A percentile compares a stretch with the other conserved stretches of the same genome.
Conservation (phyloP, 306 rosid species). For the Malus sylvestris region DNA sequence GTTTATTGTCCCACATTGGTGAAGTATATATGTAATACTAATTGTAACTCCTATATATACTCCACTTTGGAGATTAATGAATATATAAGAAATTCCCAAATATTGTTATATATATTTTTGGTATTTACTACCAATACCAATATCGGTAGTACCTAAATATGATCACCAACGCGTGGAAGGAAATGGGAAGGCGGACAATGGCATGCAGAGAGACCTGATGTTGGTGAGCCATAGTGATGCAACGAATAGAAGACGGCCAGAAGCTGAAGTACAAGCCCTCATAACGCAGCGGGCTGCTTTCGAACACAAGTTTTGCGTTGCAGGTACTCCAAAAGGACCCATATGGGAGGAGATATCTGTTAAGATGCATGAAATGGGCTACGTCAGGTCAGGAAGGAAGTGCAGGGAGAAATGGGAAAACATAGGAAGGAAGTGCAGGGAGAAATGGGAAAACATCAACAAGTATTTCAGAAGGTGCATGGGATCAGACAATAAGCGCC, state of each 20-base stretch:
- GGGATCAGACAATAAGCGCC: slow-evolving; percentile 47
- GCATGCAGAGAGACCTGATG: slow-evolving; percentile 17
- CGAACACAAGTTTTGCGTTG: slow-evolving; percentile 39
- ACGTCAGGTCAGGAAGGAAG: slow-evolving; percentile 53
- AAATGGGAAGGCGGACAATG: slow-evolving; percentile 24
- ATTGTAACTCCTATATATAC: too few relatives aligned
- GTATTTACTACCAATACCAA: background rate
- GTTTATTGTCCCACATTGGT: too few relatives aligned
- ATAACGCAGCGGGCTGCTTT: slow-evolving; percentile 43
- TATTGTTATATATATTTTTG: too few relatives aligned
- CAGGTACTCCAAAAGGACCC: slow-evolving; percentile 37
- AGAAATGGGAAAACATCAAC: slow-evolving; percentile 90
- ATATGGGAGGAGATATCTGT: slow-evolving; percentile 78
- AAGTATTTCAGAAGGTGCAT: slow-evolving; percentile 57
- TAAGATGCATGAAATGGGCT: slow-evolving; percentile 48
- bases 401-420: slow-evolving; percentile 28
- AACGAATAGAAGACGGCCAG: slow-evolving; percentile 59
- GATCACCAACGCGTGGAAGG: slow-evolving; percentile 29
- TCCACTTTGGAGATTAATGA: too few relatives aligned
- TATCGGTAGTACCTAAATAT: background rate
- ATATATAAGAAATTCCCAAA: too few relatives aligned
- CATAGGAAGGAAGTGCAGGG: slow-evolving; percentile 47
- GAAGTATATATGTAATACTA: too few relatives aligned
- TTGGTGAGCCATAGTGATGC: slow-evolving; percentile 7
- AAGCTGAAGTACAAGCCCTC: slow-evolving; percentile 65